Base-by-base conservation (phyloP, 495 filamentous ascomycete genomes). In the Thermothielavioides terrestris region DNA sequence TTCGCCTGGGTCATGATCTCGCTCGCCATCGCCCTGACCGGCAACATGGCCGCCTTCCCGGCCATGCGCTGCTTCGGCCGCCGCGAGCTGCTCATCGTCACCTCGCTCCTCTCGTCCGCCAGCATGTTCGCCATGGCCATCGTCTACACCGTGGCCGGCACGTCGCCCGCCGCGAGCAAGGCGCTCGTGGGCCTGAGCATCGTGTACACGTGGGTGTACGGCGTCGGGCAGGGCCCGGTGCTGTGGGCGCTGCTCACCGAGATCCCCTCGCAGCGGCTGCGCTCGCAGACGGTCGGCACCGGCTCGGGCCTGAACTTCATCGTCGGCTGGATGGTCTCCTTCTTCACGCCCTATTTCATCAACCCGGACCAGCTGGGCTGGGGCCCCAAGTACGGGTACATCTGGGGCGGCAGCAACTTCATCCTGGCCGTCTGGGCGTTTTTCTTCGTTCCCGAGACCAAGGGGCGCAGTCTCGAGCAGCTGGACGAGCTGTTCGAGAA, bases 391-490 rank as follows among this genome's bases (percentile, higher is more conserved):
- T 77, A 78, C 44, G 68, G 70, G 0, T 78, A 78, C 48, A 75
- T 79, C 41, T 77, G 75, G 74, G 69, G 67, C 1, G 73, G 43
- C 1, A 68, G 63, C 20, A 73, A 71, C 30, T 28, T 74, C 0
- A 50, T 63, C 11, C 68, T 76, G 38, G 62, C 74, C 22, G 53
- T 75, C 1, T 79, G 72, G 60, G 68, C 71, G 4, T 79, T 68
- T 46, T 62, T 79, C 25, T 69, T 60, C 21, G 44, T 68, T 7
- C 70, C 70, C 0, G 71, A 75, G 58, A 64, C 80, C 0, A 78
- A 73, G 48, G 80, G 78, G 0, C 68, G 75, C 21, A 79, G 74
- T 0, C 66, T 83, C 23, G 76, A 78, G 55, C 76, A 82, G 49
- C 75, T 82, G 61, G 78, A 81, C 30, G 68, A 71, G 35, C 53